Evolutionary conservation across 441 rosid species (phyloP), one percentile per base, ranked within the genome.

Genomic region (Populus hybrid): DNA sequence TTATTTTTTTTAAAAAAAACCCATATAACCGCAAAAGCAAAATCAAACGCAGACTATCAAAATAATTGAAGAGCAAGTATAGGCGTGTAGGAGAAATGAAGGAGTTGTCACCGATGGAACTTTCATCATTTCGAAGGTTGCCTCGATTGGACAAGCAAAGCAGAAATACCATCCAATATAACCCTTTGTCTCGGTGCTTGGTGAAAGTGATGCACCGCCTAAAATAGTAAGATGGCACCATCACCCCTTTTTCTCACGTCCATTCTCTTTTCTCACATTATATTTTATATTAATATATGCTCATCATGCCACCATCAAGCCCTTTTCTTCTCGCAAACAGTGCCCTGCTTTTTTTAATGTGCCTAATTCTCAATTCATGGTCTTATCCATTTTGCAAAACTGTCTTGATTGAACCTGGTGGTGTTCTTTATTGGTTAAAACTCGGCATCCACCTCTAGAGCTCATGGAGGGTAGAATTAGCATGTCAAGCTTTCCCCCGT

Each of bases 151-250:
- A 81, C 78, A 75, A 66, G 81, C 71, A 77, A 11, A 57, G 77
- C 77, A 79, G 65, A 76, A 63, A 69, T 34, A 36, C 72, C 78
- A 74, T 75, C 74, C 71, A 53, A 65, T 66, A 57, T 16, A 40
- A 40, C 67, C 16, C 23, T 72, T 67, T 40, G 50, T 40, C 50
- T 40, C 50, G 50, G 50, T 40, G 50, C 50, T 24, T 40, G 73
- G 68, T 71, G 75, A 77, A 80, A 82, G 75, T 73, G 78, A 82
- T 65, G 83, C 85, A 82, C 86, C 86, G 78, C 86, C 88, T 82
- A 83, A 78, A 78, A 71, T 75, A 72, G 81, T 76, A 86, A 79
- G 61, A 74, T 74, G 81, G 80, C 82, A 72, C 76, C 82, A 78
- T 84, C 85, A 77, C 18, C 38, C 57, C 32, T 82, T 57, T 57